These are phyloP conservation scores for Coniochaeta hoffmannii DNA, from an alignment of 2,329 filamentous ascomycete species.

Conservation along the genomic window DNA sequence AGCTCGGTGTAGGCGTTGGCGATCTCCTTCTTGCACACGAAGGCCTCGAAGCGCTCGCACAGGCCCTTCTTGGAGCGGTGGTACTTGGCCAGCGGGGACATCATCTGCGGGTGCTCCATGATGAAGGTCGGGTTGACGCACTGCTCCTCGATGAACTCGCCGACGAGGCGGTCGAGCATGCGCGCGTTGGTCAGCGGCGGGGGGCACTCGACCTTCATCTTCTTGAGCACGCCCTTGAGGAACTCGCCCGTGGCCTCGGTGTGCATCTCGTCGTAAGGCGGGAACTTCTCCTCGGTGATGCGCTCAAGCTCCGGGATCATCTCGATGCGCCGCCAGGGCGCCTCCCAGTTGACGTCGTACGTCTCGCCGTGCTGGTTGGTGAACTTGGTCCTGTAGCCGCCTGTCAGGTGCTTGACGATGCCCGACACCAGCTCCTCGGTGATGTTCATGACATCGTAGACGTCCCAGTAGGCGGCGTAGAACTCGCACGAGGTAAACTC, in stretches of 20 bases:
- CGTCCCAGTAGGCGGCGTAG: conserved; percentile 88
- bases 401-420: conserved; percentile 82
- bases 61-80: conserved; percentile 75
- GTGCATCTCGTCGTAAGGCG: conserved; percentile 80
- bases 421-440: conserved; percentile 91
- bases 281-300: conserved; percentile 74
- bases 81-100: conserved; percentile 96
- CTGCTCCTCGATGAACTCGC: conserved; percentile 90
- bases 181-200: conserved; percentile 88
- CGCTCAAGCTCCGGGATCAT: conserved; percentile 90
- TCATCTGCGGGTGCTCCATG: conserved; percentile 69
- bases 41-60: conserved; percentile 95
- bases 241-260: conserved; percentile 85
- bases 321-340: conserved; percentile 85
- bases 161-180: conserved; percentile 92
- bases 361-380: conserved; percentile 79
- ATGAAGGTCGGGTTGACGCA: conserved; percentile 94
- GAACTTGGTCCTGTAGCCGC: conserved; percentile 78
- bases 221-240: conserved; percentile 75
- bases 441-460: conserved; percentile 83
- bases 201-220: conserved; percentile 83
- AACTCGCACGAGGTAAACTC: conserved; percentile 98
- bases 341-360: conserved; percentile 92
- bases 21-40: conserved; percentile 96
- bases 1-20: conserved; percentile 96